Evolutionary conservation across 805 yeast species (phyloP), one percentile per base, ranked within the genome.

Genomic region (Candida yuanshanica): DNA sequence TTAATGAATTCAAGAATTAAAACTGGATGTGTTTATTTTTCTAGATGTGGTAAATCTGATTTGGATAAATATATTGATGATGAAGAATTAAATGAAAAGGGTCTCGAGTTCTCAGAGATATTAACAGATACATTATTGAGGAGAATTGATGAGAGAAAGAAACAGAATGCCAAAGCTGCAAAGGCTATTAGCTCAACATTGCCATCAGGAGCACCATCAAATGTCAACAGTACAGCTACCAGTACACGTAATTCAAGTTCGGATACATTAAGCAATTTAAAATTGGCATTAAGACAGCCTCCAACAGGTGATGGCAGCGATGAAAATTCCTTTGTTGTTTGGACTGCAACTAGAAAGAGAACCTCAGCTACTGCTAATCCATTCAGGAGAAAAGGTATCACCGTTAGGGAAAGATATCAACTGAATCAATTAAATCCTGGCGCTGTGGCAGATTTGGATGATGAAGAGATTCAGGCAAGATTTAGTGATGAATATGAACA

Each of bases 271-370:
- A 39, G 29, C 16, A 32, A 39, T 6, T 22, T 45, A 14, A 55
- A 63, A 35, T 48, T 56, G 37, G 43, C 54, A 12, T 35, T 53
- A 29, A 63, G 66, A 46, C 71, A 65, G 42, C 64, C 65, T 6
- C 64, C 70, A 16, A 59, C 64, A 11, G 68, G 76, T 7, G 84
- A 79, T 58, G 83, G 82, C 6, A 66, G 71, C 8, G 74, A 70
- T 48, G 78, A 72, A 27, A 75, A 78, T 47, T 75, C 83, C 5
- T 70, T 90, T 52, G 79, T 81, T 4, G 90, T 93, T n/a, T 91
- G 98, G 96, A 89, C 97, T 1, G 95, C 98, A 1, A 87, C 91
- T 5, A 76, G 96, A 47, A 72, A 77, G 49, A 75, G 96, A 56
- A 88, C 97, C 0, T 72, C 80, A 16, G 87, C 90, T 50, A 79